Evolutionary conservation across 164 flowering plant species (phyloP).

Genomic region (Liriodendron chinense): DNA sequence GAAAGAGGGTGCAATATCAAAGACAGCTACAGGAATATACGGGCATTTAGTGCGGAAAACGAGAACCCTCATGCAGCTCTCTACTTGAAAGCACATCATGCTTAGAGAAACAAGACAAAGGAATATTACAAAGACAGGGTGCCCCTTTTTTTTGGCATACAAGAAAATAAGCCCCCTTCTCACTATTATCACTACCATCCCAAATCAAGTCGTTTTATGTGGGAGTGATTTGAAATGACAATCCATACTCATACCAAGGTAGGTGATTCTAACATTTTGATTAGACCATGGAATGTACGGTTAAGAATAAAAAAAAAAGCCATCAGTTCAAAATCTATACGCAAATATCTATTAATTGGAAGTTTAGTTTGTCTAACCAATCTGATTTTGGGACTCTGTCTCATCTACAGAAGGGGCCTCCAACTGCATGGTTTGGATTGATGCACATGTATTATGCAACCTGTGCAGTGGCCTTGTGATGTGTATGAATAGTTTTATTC

Average conservation of each 20-base stretch:
- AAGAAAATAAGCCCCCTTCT: background rate
- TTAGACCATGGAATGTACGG: background rate
- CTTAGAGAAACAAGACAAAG: constrained; percentile 8
- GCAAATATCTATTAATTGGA: background rate
- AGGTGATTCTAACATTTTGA: background rate
- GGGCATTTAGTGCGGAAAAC: constrained; percentile 35
- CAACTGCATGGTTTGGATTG: background rate
- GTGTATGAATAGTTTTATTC: background rate
- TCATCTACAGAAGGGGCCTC: background rate
- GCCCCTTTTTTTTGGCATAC: background rate
- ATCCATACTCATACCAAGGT: background rate
- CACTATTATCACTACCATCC: background rate
- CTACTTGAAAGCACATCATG: constrained; percentile 16
- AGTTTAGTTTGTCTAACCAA: background rate
- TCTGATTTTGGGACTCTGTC: background rate
- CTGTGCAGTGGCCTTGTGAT: background rate
- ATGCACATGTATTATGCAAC: too few species aligned
- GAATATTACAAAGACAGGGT: constrained; percentile 5
- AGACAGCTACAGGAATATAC: constrained; percentile 41
- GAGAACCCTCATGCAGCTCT: constrained; percentile 41
- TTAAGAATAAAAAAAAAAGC: background rate
- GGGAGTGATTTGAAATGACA: background rate
- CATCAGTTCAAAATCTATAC: background rate
- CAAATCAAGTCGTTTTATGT: background rate
- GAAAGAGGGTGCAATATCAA: constrained; percentile 29